Base-by-base conservation (phyloP, 148 eudicot species). In the Polygonum aviculare region DNA sequence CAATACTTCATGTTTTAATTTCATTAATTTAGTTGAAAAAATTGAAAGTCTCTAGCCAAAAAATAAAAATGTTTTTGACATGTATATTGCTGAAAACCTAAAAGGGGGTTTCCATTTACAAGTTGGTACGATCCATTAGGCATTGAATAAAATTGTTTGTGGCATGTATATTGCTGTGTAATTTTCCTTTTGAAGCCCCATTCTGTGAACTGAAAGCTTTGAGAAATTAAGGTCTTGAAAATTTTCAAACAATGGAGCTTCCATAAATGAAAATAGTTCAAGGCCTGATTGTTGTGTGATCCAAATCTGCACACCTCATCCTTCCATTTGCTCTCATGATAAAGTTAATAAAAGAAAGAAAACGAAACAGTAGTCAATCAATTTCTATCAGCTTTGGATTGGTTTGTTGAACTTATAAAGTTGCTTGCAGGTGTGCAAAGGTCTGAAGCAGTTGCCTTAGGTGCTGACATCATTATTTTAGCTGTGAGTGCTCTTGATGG, bases 401-500 rank as follows among this genome's bases (percentile, higher is more conserved):
- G 44, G 21, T n/a, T 67, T 15, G 44, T 36, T 38, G 15, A 67
- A 38, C 21, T 67, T 36, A 35, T 4, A 67, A 22, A 77, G 65
- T 75, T 76, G 41, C 59, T 80, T 78, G 62, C 81, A 93, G 98
- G 98, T 79, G 97, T 94, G 19, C 91, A 92, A 79, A 92, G 98
- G 83, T 94, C 98, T 62, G 96, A 92, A 87, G 92, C 93, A 62
- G 98, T 84, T 74, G 98, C 97, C 7, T 81, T 82, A 77, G 86
- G 91, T 60, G 97, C 98, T 50, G 98, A 92, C 86, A 87, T 94
- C 55, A 78, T 94, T 57, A 80, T 94, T 60, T 85, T 94, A 90
- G 85, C 94, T 45, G 88, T 86, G 31, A 94, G 92, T 84, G 97
- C 97, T 76, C 80, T 83, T 62, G 96, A 94, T 81, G 98, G 98